Evolutionary conservation across 2,329 filamentous ascomycete genomes (phyloP).

Genomic region (Cladorrhinum sp.): DNA sequence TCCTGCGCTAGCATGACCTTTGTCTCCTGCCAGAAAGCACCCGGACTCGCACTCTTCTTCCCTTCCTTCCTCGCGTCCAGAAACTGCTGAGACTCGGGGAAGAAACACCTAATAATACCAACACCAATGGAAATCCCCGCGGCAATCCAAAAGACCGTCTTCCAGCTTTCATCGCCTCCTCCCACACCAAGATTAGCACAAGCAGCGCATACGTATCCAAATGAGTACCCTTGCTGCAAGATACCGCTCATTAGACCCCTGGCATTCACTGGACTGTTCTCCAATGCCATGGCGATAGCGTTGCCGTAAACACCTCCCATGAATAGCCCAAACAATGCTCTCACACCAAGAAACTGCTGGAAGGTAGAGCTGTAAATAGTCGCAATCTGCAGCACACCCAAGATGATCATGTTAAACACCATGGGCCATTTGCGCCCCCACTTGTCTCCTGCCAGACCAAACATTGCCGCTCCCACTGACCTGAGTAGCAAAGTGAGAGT

Average conservation of each 20-base stretch:
- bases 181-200: constrained; percentile 73
- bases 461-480: constrained; percentile 70
- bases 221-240: constrained; percentile 76
- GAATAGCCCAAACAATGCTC: constrained; percentile 71
- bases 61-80: constrained; percentile 63
- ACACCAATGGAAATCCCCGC: constrained; percentile 65
- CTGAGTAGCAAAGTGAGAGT: constrained; percentile 72
- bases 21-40: constrained; percentile 66
- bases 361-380: constrained; percentile 76
- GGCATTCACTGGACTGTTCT: constrained; percentile 56
- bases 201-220: constrained; percentile 77
- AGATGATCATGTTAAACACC: constrained; percentile 70
- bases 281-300: constrained; percentile 73
- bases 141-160: constrained; percentile 71
- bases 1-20: constrained; percentile 65
- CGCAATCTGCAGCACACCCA: constrained; percentile 61
- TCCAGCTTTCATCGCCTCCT: constrained; percentile 62
- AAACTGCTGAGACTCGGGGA: constrained; percentile 76
- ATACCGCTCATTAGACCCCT: constrained; percentile 80
- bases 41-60: constrained; percentile 43
- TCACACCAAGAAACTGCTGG: constrained; percentile 69
- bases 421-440: constrained; percentile 83
- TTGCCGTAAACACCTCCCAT: constrained; percentile 76
- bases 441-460: constrained; percentile 74
- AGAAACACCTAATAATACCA: constrained; percentile 63